Base-by-base conservation (phyloP, 1,284 basidiomycete genomes). In the Vanrija pseudolonga region DNA sequence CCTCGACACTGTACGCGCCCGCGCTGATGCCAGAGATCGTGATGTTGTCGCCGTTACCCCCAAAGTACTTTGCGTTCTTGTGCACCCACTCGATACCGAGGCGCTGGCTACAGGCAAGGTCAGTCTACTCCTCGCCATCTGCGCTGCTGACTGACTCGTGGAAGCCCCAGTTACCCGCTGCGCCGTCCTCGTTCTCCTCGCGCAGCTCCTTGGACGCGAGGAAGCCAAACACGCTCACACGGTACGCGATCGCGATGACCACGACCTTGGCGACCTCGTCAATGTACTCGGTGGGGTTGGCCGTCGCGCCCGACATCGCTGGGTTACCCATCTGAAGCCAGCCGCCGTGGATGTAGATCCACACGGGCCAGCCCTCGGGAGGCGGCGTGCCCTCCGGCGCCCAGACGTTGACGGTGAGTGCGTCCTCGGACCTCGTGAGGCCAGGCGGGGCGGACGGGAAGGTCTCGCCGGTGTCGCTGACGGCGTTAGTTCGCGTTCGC, bases 21-120 rank as follows among this genome's bases (percentile, higher is more conserved):
- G 74, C 74, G 0, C 63, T 65, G 2, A 68, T 59, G 6, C 74
- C 74, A 11, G 56, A 65, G 23, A 74, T 60, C 7, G 71, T 69
- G 47, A 76, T 64, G 48, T 64, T 64, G 38, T 50, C 18, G 1
- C 58, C 61, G 51, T 72, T 63, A 6, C 69, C 74, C 17, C 67
- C 64, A 40, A 73, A 70, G 45, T 63, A 45, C 45, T 54, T 42
- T 8, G 69, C 67, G 56, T 74, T 61, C 39, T 55, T 20, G 14
- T 56, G 37, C 3, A 65, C 56, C 72, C 71, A 73, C 53, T 66
- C 60, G 43, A 66, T 53, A 8, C 54, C 62, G 20, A 62, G 55
- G 26, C 61, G 59, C 48, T 66, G 65, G 53, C 60, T 62, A 28
- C 6, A 11, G 3, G 18, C 41, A 11, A 41, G 45, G 26, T 28